A percentile compares a stretch with the other conserved stretches of the same genome.
These are phyloP conservation scores for Ligustrum vulgare DNA, from an alignment of 257 asterid species.

Conservation along the genomic window DNA sequence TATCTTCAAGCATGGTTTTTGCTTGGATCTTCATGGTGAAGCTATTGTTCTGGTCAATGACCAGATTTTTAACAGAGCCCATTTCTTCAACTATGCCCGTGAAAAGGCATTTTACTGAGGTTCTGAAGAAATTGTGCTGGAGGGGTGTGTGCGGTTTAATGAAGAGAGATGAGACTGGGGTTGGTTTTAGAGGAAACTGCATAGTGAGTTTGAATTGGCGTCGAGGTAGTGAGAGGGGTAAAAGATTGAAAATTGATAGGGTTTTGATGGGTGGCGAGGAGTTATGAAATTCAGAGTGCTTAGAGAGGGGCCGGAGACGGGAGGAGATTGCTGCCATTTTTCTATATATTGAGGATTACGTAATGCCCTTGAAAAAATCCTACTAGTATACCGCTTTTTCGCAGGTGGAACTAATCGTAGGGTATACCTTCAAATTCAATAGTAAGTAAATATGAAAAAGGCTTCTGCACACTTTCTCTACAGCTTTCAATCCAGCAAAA, in stretches of 20 bases:
- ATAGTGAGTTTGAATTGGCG: conserved; percentile 21
- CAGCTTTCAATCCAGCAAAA: too few species aligned
- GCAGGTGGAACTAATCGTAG: too few species aligned
- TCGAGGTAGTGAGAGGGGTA: neutral
- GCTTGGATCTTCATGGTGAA: conserved; percentile 70
- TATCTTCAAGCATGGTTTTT: conserved; percentile 57
- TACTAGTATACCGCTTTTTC: too few species aligned
- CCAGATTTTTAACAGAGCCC: conserved; percentile 64
- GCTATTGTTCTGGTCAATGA: conserved; percentile 50
- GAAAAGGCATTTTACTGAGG: conserved; percentile 60
- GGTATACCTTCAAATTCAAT: too few species aligned
- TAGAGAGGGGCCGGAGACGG: conserved; percentile 14
- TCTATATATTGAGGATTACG: too few species aligned
- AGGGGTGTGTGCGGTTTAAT: conserved; percentile 36
- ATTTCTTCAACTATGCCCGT: conserved; percentile 90
- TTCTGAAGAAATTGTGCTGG: conserved; percentile 19
- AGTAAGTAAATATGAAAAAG: too few species aligned
- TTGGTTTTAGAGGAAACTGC: conserved; percentile 36
- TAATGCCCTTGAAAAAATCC: too few species aligned
- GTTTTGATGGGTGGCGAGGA: conserved; percentile 15
- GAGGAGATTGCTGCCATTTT: conserved; percentile 18
- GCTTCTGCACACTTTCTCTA: too few species aligned
- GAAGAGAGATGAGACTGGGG: conserved; percentile 39
- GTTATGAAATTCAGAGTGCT: conserved; percentile 22
- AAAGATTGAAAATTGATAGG: conserved; percentile 20